Evolutionary conservation across 192 early-diverging fungal species (phyloP).

Genomic region (Bifiguratus adelaidae): DNA sequence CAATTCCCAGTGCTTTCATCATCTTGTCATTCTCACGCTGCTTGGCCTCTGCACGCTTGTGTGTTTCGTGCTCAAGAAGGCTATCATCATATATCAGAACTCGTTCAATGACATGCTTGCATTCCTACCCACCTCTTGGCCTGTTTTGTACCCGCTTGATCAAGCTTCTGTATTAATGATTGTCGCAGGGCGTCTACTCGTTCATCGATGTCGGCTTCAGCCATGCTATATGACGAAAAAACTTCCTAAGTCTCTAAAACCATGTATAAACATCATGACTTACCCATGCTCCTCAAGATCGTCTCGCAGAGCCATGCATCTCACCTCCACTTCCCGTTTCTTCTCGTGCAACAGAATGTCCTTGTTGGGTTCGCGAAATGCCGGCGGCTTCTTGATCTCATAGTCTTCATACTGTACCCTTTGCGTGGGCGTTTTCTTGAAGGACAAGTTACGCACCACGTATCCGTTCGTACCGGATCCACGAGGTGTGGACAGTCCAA

Average conservation of each 20-base stretch:
- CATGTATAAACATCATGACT: background rate
- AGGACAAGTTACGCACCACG: constrained; percentile 82
- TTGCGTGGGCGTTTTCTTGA: constrained; percentile 40
- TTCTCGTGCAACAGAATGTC: constrained; percentile 80
- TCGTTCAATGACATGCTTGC: background rate
- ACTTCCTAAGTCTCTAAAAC: background rate
- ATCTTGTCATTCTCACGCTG: constrained; percentile 49
- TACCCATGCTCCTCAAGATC: constrained; percentile 68
- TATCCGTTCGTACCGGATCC: constrained; percentile 95
- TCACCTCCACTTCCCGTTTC: constrained; percentile 81
- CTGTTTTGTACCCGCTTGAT: constrained; percentile 10
- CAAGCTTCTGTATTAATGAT: constrained; percentile 43
- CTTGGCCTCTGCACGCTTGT: constrained; percentile 63
- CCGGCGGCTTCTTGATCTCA: constrained; percentile 24
- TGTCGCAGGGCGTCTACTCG: constrained; percentile 48
- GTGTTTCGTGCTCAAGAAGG: constrained; percentile 54
- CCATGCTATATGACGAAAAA: constrained; percentile 23
- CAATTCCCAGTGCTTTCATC: constrained; percentile 58
- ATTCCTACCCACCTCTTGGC: constrained; percentile 23
- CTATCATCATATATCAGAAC: constrained; percentile 8
- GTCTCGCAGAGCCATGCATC: constrained; percentile 71
- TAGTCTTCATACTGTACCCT: constrained; percentile 13
- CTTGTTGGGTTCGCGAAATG: constrained; percentile 47
- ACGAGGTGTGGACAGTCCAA: constrained; percentile 67
- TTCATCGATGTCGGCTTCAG: constrained; percentile 55